These are phyloP conservation scores for Sugiyamaella novakii DNA, from an alignment of 1,139 yeast species.

Conservation along the genomic window DNA sequence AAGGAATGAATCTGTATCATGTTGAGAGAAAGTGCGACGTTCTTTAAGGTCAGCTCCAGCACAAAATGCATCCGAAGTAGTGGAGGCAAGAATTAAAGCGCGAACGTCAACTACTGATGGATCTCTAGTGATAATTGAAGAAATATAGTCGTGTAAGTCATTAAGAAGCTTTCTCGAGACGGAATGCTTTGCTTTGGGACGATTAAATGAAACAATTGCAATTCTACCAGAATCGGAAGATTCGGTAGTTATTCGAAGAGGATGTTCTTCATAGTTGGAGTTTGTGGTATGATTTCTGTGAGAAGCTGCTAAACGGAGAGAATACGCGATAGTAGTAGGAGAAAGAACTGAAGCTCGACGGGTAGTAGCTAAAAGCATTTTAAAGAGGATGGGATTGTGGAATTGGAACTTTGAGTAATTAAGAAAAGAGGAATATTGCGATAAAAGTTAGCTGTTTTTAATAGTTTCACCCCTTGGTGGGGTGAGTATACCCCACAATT, in stretches of 20 bases:
- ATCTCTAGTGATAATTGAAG: conserved; percentile 29
- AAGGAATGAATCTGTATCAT: conserved; percentile 37
- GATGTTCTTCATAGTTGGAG: background rate
- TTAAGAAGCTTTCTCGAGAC: conserved; percentile 36
- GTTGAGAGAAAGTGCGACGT: conserved; percentile 37
- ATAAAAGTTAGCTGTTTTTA: too few species aligned
- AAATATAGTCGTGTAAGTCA: conserved; percentile 33
- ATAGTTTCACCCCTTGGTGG: too few species aligned
- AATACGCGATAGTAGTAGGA: background rate
- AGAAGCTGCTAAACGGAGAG: background rate
- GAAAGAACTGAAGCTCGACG: conserved; percentile 1
- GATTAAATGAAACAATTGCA: conserved; percentile 36
- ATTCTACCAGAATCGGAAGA: conserved; percentile 25
- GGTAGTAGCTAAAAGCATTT: background rate
- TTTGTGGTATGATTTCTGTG: conserved; percentile 1
- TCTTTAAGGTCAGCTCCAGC: conserved; percentile 44
- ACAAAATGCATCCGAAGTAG: conserved; percentile 38
- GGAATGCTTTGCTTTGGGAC: conserved; percentile 41
- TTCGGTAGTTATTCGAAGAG: conserved; percentile 5
- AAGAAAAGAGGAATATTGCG: too few species aligned
- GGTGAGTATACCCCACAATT: too few species aligned
- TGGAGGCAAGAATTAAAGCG: conserved; percentile 37
- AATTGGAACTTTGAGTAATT: too few species aligned
- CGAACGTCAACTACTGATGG: conserved; percentile 31
- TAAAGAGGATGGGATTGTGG: background rate